Base-by-base conservation (phyloP, 208 protist genomes). In the Novymonas esmeraldas region DNA sequence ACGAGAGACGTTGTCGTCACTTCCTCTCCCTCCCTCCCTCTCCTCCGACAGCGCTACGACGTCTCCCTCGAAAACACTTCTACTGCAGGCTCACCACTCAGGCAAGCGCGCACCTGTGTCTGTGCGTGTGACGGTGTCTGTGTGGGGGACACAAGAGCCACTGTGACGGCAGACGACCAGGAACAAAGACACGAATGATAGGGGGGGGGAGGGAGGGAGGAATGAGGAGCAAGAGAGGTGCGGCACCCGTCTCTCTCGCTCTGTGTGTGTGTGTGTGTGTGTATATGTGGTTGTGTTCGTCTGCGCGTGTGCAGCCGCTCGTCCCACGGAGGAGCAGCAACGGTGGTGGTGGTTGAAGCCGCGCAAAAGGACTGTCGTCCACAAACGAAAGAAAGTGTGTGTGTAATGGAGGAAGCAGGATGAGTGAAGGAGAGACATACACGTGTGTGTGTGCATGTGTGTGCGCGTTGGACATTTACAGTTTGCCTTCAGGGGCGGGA, bases 201-300 rank as follows among this genome's bases (percentile, higher is more conserved):
- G 11, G 51, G 22, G 24, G 52, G 22, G 29, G 55, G 18, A 72
- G 57, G 31, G 22, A 50, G 51, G 31, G 29, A 33, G 56, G 39
- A 51, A 46, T 65, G 11, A 70, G 64, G 24, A 54, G 26, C 16
- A 54, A 66, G 42, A 29, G 62, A 44, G 42, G 24, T 20, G 55
- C 45, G 10, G 24, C 44, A 42, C n/a, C n/a, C 28, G 31, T 29
- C 33, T 45, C n/a, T 16, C 3, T 31, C 5, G 18, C 13, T n/a
- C 6, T 2, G 22, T 20, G 13, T 24, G 7, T 36, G 29, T 48
- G 34, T 45, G 11, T 34, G 46, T 49, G 29, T 44, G 22, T 31
- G 18, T 66, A 58, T 64, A 28, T 45, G 26, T 63, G 18, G 61
- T 28, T 66, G 24, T 67, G 42, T 67, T 10, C 18, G 22, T 28